These are phyloP conservation scores for Cercophora samala DNA, from an alignment of 495 filamentous ascomycete genomes.

Conservation along the genomic window DNA sequence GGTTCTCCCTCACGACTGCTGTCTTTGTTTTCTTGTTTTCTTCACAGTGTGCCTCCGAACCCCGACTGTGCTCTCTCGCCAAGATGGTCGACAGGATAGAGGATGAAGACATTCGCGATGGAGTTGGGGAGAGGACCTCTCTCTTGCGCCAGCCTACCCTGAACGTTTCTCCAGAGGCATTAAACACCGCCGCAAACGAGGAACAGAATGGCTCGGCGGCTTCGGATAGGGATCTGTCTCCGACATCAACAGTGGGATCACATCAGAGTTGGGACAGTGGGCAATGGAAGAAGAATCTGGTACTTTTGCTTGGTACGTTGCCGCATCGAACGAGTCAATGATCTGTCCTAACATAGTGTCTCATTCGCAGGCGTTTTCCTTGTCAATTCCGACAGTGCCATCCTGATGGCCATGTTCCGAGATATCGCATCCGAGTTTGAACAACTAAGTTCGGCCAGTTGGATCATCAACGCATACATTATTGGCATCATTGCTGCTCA, in stretches of 20 bases:
- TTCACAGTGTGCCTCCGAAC: too few relatives aligned
- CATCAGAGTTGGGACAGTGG: conserved; percentile 7
- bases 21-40: too few relatives aligned
- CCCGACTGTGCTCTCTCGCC: too few relatives aligned
- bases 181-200: background rate
- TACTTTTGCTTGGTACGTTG: conserved; percentile 18
- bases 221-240: conserved; percentile 6
- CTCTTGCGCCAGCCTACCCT: background rate
- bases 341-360: background rate
- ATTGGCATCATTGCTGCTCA: conserved; percentile 19
- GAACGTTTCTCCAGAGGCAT: background rate
- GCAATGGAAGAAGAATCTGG: conserved; percentile 20
- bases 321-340: background rate
- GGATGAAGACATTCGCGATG: background rate
- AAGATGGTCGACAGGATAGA: background rate
- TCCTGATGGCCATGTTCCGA: conserved; percentile 23
- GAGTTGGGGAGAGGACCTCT: background rate
- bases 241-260: conserved; percentile 11
- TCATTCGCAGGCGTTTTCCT: conserved; percentile 14
- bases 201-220: conserved; percentile 2
- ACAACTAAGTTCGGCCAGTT: conserved; percentile 18
- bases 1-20: background rate
- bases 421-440: conserved; percentile 23
- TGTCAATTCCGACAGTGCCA: conserved; percentile 25
- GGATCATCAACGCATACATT: conserved; percentile 22